phyloP scores from a whole-genome alignment of 139 green algal species.

The Auxenochlorella protothecoides region DNA sequence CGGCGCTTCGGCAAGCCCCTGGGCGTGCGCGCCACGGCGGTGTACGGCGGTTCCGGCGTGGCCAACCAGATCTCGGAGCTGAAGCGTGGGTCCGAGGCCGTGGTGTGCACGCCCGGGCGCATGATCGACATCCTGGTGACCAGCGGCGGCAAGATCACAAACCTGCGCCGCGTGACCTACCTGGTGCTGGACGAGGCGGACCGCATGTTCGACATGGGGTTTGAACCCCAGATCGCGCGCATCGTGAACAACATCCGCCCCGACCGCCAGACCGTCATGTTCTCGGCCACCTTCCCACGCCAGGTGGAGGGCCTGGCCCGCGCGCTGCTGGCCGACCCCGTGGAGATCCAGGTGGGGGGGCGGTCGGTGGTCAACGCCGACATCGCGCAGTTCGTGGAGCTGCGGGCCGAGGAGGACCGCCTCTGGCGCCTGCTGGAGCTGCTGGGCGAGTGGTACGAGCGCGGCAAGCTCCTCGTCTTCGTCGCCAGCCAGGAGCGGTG shows the following conservation, averaged over 20 bases:
- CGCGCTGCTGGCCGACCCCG: constrained; percentile 51
- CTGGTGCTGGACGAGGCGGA: constrained; percentile 97
- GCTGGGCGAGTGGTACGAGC: constrained; percentile 79
- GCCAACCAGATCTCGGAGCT: constrained; percentile 88
- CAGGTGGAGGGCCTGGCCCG: constrained; percentile 67
- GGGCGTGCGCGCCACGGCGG: constrained; percentile 51
- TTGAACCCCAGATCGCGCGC: constrained; percentile 76
- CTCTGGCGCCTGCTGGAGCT: constrained; percentile 94
- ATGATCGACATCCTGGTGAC: constrained; percentile 98
- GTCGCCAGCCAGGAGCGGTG: constrained; percentile 84
- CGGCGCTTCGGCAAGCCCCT: constrained; percentile 57
- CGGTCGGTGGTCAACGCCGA: constrained; percentile 80
- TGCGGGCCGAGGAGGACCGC: constrained; percentile 71
- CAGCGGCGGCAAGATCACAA: constrained; percentile 83
- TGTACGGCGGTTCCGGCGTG: constrained; percentile 87
- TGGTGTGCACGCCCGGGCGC: constrained; percentile 90
- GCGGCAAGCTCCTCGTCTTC: constrained; percentile 81
- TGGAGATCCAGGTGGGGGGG: constrained; percentile 79
- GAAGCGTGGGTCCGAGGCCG: constrained; percentile 79
- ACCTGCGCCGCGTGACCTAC: constrained; percentile 89
- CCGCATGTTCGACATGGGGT: constrained; percentile 99
- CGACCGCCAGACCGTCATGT: constrained; percentile 95
- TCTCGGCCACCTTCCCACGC: constrained; percentile 92
- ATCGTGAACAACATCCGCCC: constrained; percentile 80
- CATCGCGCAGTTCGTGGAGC: constrained; percentile 92